These are phyloP conservation scores for Selaginella moellendorffii DNA, from an alignment of 75 land plant species.

Conservation along the genomic window DNA sequence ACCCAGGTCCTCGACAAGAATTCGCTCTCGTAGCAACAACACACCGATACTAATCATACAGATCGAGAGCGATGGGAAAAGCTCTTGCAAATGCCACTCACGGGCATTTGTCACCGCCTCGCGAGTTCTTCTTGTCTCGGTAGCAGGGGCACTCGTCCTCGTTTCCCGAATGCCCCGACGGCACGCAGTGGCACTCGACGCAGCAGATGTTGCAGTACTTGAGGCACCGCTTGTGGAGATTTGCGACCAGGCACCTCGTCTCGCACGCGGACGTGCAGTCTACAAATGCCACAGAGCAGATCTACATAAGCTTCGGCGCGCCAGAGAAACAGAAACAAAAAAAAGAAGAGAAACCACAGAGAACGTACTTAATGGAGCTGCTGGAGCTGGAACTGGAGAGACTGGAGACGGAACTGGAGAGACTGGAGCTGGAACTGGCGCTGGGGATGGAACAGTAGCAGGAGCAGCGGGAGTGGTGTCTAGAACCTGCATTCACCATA, in stretches of 20 bases:
- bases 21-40: too few relatives aligned
- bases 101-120: conserved; percentile 24
- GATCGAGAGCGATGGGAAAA: neutral
- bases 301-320: neutral
- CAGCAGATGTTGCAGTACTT: conserved; percentile 27
- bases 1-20: too few relatives aligned
- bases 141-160: conserved; percentile 33
- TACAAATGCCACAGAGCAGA: neutral
- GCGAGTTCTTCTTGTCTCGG: conserved; percentile 18
- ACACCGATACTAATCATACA: neutral
- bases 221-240: conserved; percentile 10
- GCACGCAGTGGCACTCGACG: conserved; percentile 17
- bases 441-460: neutral
- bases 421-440: neutral
- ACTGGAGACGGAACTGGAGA: neutral
- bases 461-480: neutral
- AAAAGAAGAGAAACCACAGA: neutral
- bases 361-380: neutral
- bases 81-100: neutral
- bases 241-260: neutral
- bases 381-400: neutral
- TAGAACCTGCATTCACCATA: too few relatives aligned
- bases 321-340: neutral
- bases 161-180: conserved; percentile 21
- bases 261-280: neutral